These are phyloP conservation scores for Escovopsis sp. DNA, from an alignment of 2,329 filamentous ascomycete genomes.

Conservation along the genomic window DNA sequence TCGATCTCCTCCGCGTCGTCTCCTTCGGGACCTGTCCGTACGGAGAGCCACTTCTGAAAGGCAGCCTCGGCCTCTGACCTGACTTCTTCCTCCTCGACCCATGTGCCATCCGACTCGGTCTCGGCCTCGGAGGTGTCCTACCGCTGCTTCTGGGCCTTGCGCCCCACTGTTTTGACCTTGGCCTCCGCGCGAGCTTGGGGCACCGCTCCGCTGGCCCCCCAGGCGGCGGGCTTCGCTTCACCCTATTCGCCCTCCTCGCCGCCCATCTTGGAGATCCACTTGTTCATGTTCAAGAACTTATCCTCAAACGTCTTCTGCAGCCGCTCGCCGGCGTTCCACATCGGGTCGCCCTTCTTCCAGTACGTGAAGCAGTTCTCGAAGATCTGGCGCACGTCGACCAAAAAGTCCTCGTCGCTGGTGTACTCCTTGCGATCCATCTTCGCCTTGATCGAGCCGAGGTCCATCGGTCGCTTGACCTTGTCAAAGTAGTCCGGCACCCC, in stretches of 20 bases:
- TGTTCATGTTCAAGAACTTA: constrained; percentile 44
- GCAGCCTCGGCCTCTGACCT: too few species aligned
- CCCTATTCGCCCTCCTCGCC: constrained; percentile 19
- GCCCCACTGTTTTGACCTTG: too few species aligned
- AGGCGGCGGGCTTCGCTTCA: background rate
- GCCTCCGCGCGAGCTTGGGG: too few species aligned
- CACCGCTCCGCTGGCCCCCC: too few species aligned
- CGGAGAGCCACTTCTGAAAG: too few species aligned
- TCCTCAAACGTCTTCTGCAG: constrained; percentile 45
- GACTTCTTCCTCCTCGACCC: too few species aligned
- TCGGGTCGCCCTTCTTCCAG: constrained; percentile 39
- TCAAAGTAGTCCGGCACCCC: constrained; percentile 47
- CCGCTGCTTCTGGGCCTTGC: too few species aligned
- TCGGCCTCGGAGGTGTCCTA: too few species aligned
- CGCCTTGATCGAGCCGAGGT: constrained; percentile 42
- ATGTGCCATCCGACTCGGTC: too few species aligned
- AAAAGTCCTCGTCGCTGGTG: constrained; percentile 35
- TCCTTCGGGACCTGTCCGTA: too few species aligned
- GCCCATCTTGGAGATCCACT: constrained; percentile 42
- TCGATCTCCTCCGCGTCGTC: too few species aligned
- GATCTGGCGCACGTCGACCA: constrained; percentile 44
- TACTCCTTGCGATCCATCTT: constrained; percentile 45
- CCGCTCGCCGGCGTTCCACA: constrained; percentile 40
- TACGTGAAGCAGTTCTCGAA: constrained; percentile 52
- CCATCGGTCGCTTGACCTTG: constrained; percentile 48